Evolutionary conservation across 352 stramenopile species (phyloP).

Genomic region (Phytophthora melonis): DNA sequence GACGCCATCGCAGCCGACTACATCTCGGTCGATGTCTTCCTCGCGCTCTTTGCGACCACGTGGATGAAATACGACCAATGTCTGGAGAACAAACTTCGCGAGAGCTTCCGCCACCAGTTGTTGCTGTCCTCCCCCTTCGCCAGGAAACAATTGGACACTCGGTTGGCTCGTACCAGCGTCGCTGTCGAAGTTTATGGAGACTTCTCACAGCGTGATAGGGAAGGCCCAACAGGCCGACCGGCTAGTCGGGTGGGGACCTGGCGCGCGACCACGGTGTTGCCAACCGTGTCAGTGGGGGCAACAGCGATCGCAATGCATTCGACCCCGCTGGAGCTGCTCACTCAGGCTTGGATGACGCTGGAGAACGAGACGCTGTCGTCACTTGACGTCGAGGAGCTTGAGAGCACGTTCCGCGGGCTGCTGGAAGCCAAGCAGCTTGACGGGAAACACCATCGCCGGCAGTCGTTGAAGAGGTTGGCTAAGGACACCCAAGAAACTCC

Average conservation of each 20-base stretch:
- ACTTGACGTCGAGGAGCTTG: conserved; percentile 55
- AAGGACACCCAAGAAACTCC: conserved; percentile 1
- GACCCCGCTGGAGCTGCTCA: conserved; percentile 49
- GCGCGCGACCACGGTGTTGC: conserved; percentile 20
- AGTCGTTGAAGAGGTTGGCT: conserved; percentile 4
- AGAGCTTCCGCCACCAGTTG: conserved; percentile 56
- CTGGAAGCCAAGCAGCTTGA: conserved; percentile 49
- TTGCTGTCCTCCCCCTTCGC: conserved; percentile 42
- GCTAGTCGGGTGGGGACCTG: conserved; percentile 17
- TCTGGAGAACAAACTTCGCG: conserved; percentile 54
- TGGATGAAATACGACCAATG: conserved; percentile 61
- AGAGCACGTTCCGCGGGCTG: conserved; percentile 42
- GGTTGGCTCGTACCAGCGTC: background rate
- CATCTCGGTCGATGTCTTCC: conserved; percentile 56
- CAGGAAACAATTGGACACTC: conserved; percentile 19
- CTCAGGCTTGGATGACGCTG: conserved; percentile 44
- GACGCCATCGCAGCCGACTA: conserved; percentile 22
- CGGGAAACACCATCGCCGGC: conserved; percentile 9
- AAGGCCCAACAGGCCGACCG: background rate
- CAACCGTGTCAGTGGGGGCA: conserved; percentile 16
- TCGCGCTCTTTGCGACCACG: conserved; percentile 52
- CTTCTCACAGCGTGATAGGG: conserved; percentile 2
- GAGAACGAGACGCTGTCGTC: conserved; percentile 50
- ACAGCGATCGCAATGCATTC: conserved; percentile 14
- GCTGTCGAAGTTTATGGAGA: conserved; percentile 1